phyloP scores from a whole-genome alignment of 1,139 yeast species.

The Candida mesenterica region DNA sequence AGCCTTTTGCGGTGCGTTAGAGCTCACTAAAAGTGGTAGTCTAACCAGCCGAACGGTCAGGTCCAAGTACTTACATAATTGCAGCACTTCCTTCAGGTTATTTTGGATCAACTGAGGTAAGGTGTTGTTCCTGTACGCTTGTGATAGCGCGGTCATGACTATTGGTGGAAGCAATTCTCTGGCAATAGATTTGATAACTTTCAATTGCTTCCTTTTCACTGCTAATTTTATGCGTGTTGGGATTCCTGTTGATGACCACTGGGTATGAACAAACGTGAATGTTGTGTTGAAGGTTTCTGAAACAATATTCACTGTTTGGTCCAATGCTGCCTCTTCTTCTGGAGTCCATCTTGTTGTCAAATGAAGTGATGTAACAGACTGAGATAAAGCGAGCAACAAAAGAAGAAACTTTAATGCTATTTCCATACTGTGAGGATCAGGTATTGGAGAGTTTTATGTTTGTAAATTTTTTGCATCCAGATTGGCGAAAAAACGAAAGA shows the following conservation, averaged over 20 bases:
- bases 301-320: slow-evolving; percentile 3
- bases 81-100: slow-evolving; percentile 4
- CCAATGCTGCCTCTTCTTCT: slow-evolving; percentile 6
- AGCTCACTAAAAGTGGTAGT: slow-evolving; percentile 2
- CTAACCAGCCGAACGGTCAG: slow-evolving; percentile 1
- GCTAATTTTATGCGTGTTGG: slow-evolving; percentile 4
- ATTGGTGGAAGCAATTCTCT: slow-evolving; percentile 7
- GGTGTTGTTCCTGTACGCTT: slow-evolving; percentile 4
- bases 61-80: background rate
- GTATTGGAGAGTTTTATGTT: no score
- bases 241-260: slow-evolving; percentile 1
- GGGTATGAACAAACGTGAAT: background rate
- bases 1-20: background rate
- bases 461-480: background rate
- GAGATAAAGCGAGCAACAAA: no score
- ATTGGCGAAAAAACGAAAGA: no score
- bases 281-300: slow-evolving; percentile 4
- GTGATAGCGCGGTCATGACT: slow-evolving; percentile 4
- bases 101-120: slow-evolving; percentile 4
- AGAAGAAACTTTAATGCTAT: background rate
- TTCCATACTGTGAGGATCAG: background rate
- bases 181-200: slow-evolving; percentile 6
- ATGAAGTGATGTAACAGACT: no score
- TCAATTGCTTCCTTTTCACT: slow-evolving; percentile 4
- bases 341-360: no score